phyloP scores from a whole-genome alignment of 176 grass and related monocot genomes.

The Microstegium vimineum region DNA sequence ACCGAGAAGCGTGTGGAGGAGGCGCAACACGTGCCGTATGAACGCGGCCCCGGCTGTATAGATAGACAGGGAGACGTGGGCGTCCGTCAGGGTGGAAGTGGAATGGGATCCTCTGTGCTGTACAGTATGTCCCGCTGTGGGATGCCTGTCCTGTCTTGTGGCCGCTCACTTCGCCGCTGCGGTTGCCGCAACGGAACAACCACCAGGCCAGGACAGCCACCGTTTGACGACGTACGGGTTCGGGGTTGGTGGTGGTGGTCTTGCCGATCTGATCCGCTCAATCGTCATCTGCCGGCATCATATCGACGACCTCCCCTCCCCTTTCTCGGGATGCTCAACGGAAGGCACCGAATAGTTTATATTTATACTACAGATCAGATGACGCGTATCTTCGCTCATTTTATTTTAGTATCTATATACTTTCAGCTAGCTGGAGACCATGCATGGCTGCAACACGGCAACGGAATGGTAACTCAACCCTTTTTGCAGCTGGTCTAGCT shows the following conservation, averaged over 20 bases:
- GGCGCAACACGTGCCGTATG: conserved; percentile 54
- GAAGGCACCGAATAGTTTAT: background rate
- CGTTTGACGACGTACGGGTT: background rate
- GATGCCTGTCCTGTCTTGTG: no score
- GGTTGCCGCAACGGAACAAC: background rate
- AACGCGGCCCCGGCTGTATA: background rate
- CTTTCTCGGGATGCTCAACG: background rate
- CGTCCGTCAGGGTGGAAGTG: background rate
- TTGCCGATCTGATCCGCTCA: background rate
- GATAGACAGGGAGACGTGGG: background rate
- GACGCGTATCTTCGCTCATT: background rate
- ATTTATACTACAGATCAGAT: background rate
- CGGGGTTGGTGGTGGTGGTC: background rate
- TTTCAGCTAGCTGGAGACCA: no score
- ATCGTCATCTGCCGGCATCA: background rate
- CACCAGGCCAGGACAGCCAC: no score
- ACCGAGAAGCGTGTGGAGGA: conserved; percentile 14
- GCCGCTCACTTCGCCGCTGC: no score
- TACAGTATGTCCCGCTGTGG: no score
- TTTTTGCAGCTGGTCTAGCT: no score
- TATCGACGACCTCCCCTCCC: no score
- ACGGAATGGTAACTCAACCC: no score
- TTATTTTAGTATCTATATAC: background rate
- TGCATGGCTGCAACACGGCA: no score
- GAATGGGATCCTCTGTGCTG: conserved; percentile 19